Evolutionary conservation across 2,329 filamentous ascomycete species (phyloP), one percentile per base, ranked within the genome.

Genomic region (Bipolaris bicolor): DNA sequence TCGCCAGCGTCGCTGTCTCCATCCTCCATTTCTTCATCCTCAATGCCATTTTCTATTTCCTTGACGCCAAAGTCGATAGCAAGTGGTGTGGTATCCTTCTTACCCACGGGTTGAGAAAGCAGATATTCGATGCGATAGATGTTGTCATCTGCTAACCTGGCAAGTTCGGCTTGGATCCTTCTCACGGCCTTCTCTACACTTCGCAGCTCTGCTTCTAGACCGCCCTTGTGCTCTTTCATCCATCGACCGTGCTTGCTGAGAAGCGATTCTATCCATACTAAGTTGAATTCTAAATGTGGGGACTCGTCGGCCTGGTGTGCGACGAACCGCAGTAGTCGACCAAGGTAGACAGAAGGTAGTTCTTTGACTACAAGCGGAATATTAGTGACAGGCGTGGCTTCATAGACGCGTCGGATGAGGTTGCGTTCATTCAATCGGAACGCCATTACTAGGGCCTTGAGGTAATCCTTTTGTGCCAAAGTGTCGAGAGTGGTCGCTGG

Each of bases 371-470:
- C 88, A 7, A 96, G 85, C 0, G 85, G 72, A 45, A 98, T 90
- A 64, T 94, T 89, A 2, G 82, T 77, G 40, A 89, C 82, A 1
- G 95, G 93, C 22, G 94, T 89, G 2, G 86, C 85, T 77, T 96
- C 89, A 79, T 97, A 98, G 16, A 97, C 91, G 52, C 88, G 87
- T 67, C 90, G 90, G 60, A 97, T 87, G 45, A 99, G 83, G 20
- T 88, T 86, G 4, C 87, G 84, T 75, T 96, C 91, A 78, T 97
- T 97, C 57, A 99, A 87, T 5, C 96, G 90, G 83, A 99, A 99
- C 1, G 93, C 90, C 95, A 99, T 99, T 62, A 97, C 88, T 5
- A 99, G 81, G 1, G 95, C 94, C 78, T 95, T 96, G 62, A 98
- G 85, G 76, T 91, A 96, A 72, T 97, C 91, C 61, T 85, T 85